Base-by-base conservation (phyloP, 306 rosid genomes). In the Carpinus viminea region DNA sequence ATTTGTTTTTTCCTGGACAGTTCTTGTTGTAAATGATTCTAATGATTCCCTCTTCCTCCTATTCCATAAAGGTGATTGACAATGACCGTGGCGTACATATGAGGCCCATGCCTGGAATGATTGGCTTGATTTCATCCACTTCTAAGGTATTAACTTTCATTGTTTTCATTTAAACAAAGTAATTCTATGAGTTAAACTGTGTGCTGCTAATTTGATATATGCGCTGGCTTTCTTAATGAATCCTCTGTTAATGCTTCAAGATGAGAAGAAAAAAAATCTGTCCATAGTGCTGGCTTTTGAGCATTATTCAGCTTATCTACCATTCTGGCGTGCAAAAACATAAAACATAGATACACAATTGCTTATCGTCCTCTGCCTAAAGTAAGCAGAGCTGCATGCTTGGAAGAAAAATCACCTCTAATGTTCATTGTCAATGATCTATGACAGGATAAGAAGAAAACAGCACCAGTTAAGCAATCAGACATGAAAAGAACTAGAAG, bases 31-130 rank as follows among this genome's bases (percentile, higher is more conserved):
- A 45, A 70, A 70, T 65, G 64, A 48, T 31, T 65, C 6, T 74
- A 51, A 72, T 72, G 72, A 36, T 57, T 61, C 21, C 36, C 7
- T 74, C 81, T 84, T 70, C 80, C 64, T 78, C 56, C 57, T 59
- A 74, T 79, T 87, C 36, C 48, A 34, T 79, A 65, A 83, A 95
- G 99, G 94, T 95, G 78, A 95, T 95, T 72, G 96, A 88, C 76
- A 91, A 95, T 82, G 96, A 93, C 80, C 90, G 96, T 17, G 99
- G 99, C 77, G 86, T 87, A 46, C 93, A 88, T 82, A 95, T 95
- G 99, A 88, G 98, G 90, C 99, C 99, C 68, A 91, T 95, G 97
- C 99, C 98, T 31, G 98, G 98, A 79, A 95, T 93, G 97, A 52
- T 93, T 76, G 98, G 97, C 81, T 87, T 95, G 81, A 77, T 88